phyloP scores from a whole-genome alignment of 2,329 filamentous ascomycete genomes.

The Aspergillus sp. region DNA sequence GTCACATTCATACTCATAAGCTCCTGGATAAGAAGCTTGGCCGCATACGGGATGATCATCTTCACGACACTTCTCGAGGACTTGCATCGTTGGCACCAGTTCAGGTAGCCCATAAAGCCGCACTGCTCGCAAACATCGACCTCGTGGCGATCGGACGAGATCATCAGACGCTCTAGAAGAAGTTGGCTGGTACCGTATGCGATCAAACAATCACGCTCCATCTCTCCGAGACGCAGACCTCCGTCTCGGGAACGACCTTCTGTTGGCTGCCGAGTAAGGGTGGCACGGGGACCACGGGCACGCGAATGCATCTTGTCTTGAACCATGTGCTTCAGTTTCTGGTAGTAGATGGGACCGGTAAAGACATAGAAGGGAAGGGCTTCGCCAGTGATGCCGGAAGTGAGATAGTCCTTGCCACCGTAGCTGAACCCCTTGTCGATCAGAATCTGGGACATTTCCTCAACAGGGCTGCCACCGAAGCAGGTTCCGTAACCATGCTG shows the following conservation, averaged over 20 bases:
- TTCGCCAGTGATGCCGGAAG: conserved; percentile 92
- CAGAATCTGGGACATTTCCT: conserved; percentile 84
- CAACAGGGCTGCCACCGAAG: conserved; percentile 80
- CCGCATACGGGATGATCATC: conserved; percentile 97
- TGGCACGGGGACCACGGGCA: conserved; percentile 82
- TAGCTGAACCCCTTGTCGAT: conserved; percentile 91
- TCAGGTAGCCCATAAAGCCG: conserved; percentile 91
- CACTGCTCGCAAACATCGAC: conserved; percentile 94
- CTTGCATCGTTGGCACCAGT: conserved; percentile 92
- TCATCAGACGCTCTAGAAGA: conserved; percentile 89
- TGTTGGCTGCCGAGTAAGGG: conserved; percentile 91
- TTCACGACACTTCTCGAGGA: conserved; percentile 79
- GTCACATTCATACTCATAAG: conserved; percentile 99
- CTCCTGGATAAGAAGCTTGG: conserved; percentile 94
- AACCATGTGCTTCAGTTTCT: conserved; percentile 99
- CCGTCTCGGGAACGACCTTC: conserved; percentile 92
- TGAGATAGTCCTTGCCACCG: conserved; percentile 96
- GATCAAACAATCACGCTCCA: conserved; percentile 98
- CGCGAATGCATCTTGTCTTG: conserved; percentile 99
- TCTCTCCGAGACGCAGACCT: conserved; percentile 90
- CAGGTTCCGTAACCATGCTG: conserved; percentile 85
- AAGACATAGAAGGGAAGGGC: conserved; percentile 94
- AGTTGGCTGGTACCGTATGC: conserved; percentile 94
- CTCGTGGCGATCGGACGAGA: conserved; percentile 83
- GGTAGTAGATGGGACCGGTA: conserved; percentile 98